Evolutionary conservation across 805 yeast genomes (phyloP).

Genomic region (Komagataella ulmi): DNA sequence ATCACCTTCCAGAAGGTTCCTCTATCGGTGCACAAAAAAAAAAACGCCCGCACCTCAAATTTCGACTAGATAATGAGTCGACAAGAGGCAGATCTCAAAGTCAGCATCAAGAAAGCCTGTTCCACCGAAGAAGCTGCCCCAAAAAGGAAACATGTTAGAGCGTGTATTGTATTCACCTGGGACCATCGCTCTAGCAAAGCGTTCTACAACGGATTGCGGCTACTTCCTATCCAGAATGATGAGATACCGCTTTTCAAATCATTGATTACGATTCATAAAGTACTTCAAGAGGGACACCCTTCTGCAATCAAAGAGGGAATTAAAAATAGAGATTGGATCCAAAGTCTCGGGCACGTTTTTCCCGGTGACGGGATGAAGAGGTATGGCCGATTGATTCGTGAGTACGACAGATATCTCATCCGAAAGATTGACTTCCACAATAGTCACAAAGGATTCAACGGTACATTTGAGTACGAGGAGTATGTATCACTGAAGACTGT

Average conservation of each 20-base stretch:
- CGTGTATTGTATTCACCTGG: constrained; percentile 94
- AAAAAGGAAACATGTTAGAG: constrained; percentile 89
- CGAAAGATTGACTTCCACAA: constrained; percentile 74
- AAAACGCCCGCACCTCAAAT: constrained; percentile 1
- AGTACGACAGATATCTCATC: constrained; percentile 58
- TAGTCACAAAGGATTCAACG: constrained; percentile 80
- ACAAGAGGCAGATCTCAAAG: constrained; percentile 25
- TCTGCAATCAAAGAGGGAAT: constrained; percentile 70
- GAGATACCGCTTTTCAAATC: constrained; percentile 82
- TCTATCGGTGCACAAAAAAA: no score
- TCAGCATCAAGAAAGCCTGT: constrained; percentile 70
- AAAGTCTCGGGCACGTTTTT: constrained; percentile 50
- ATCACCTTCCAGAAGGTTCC: background rate
- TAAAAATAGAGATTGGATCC: constrained; percentile 65
- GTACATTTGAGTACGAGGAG: constrained; percentile 93
- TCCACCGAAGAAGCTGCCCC: constrained; percentile 83
- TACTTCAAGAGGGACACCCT: constrained; percentile 96
- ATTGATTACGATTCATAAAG: constrained; percentile 75
- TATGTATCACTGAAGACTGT: constrained; percentile 79
- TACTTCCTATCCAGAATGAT: constrained; percentile 68
- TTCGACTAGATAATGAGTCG: constrained; percentile 6
- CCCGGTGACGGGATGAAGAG: constrained; percentile 28
- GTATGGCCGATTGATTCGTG: constrained; percentile 64
- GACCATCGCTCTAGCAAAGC: constrained; percentile 78
- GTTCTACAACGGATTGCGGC: constrained; percentile 74